These are phyloP conservation scores for Dictyostelium capitatum DNA, from an alignment of 78 protist species.

Conservation along the genomic window DNA sequence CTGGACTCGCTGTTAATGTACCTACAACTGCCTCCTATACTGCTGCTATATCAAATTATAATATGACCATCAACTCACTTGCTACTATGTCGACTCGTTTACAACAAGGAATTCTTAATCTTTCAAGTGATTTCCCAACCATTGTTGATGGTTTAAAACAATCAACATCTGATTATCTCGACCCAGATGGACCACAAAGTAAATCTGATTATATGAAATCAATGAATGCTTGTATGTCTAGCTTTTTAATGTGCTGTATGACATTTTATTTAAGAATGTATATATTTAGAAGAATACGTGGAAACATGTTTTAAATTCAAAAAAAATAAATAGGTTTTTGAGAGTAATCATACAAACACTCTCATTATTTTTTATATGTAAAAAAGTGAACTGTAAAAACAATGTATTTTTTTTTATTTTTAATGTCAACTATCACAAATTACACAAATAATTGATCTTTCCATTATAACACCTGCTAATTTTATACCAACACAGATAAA, in stretches of 20 bases:
- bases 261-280: background rate
- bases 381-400: too few species aligned
- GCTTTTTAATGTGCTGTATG: background rate
- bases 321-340: too few species aligned
- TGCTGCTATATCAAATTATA: background rate
- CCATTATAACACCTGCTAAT: too few species aligned
- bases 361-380: too few species aligned
- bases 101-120: background rate
- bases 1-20: background rate
- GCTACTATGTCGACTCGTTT: background rate
- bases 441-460: too few species aligned
- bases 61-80: background rate
- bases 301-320: background rate
- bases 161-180: accelerated
- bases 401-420: too few species aligned
- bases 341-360: too few species aligned
- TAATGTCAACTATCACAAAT: too few species aligned
- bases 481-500: too few species aligned
- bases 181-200: background rate
- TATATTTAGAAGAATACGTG: background rate
- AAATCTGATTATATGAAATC: background rate
- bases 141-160: background rate
- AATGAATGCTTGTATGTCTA: background rate
- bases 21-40: background rate
- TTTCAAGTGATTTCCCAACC: background rate